Base-by-base conservation (phyloP, 2,329 filamentous ascomycete genomes). In the Parastagonospora avenae region DNA sequence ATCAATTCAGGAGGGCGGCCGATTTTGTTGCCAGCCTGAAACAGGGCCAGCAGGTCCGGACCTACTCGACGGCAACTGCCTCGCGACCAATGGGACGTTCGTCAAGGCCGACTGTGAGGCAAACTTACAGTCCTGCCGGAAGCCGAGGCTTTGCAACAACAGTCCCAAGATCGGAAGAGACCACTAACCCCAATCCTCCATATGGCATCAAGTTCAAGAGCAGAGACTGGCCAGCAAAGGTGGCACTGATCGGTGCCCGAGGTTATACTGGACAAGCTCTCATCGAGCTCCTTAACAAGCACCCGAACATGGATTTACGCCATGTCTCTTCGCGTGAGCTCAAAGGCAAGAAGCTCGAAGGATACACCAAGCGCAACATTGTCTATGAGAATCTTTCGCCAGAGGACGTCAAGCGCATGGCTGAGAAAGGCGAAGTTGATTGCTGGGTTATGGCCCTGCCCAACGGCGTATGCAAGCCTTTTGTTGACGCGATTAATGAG, bases 371-470 rank as follows among this genome's bases (percentile, higher is more conserved):
- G 83, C 86, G 89, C 57, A 86, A 95, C 54, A 90, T 99, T 62
- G 91, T 86, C 57, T 99, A 99, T 76, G 91, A 96, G 75, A 96
- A 92, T 73, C 80, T 97, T 38, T 87, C 84, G 48, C 85, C 91
- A 6, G 93, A 97, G 60, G 93, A 97, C 62, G 87, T 96, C 10
- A 85, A 86, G 57, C 83, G 86, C 50, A 91, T 97, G 84, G 90
- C 94, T 56, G 87, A 89, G 71, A 85, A 88, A 29, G 89, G 90
- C 44, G 85, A 92, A 66, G 87, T 97, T 42, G 93, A 97, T 78
- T 94, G 90, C 77, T 97, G 92, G 92, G 90, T 97, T 38, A 94
- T 97, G 90, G 94, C 94, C 31, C 85, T 97, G 28, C 94, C 93
- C 38, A 99, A 97, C 69, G 90, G 91, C 54, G 91, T 96, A 42